Conservation (phyloP, 495 filamentous ascomycete genomes). For the Pyrenopolyporus hunteri region DNA sequence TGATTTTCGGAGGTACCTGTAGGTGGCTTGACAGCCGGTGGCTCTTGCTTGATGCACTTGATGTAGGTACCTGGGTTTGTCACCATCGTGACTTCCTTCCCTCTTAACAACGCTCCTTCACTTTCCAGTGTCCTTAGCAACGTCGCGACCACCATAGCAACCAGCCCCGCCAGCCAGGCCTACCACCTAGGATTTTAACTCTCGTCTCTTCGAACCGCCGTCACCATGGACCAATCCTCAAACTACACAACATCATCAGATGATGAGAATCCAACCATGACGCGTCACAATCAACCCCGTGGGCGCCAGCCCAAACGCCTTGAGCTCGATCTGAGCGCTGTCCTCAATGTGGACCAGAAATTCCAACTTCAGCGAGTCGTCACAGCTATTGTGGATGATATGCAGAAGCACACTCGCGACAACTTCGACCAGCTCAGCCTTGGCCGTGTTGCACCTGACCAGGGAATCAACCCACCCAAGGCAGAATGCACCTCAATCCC, state of each 20-base stretch:
- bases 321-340: constrained; percentile 33
- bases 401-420: constrained; percentile 54
- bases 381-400: constrained; percentile 51
- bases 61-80: too few relatives aligned
- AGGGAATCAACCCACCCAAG: constrained; percentile 36
- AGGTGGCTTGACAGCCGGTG: too few relatives aligned
- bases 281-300: constrained; percentile 8
- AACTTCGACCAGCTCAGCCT: constrained; percentile 51
- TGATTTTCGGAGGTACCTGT: too few relatives aligned
- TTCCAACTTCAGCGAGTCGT: constrained; percentile 45
- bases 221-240: not conserved
- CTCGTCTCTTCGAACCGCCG: not conserved
- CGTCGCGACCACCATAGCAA: not conserved
- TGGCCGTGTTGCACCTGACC: constrained; percentile 8
- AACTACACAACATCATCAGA: constrained; percentile 25
- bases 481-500: constrained; percentile 21
- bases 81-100: not conserved
- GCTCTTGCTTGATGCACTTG: too few relatives aligned
- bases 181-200: not conserved
- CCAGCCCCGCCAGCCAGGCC: not conserved
- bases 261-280: constrained; percentile 34
- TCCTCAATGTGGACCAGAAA: constrained; percentile 30
- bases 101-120: not conserved
- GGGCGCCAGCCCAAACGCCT: constrained; percentile 19
- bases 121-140: not conserved